Evolutionary conservation across 2,329 filamentous ascomycete genomes (phyloP).

Genomic region (Phialophora tarda): DNA sequence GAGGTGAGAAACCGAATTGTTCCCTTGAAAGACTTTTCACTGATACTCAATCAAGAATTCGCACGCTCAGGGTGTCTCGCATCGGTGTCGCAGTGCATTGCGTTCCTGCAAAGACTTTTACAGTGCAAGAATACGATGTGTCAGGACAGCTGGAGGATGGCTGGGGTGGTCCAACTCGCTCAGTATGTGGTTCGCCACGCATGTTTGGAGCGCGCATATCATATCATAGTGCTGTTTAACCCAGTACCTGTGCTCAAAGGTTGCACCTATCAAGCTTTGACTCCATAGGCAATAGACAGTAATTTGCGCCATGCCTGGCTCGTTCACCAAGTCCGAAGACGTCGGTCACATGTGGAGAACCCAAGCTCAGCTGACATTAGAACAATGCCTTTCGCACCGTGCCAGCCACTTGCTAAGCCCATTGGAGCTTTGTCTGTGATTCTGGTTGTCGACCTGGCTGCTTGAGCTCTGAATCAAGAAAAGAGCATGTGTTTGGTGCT

Average conservation of each 20-base stretch:
- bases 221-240: neutral
- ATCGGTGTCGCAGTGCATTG: neutral
- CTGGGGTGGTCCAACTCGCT: neutral
- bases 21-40: neutral
- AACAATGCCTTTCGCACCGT: neutral
- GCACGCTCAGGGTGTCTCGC: neutral
- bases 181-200: neutral
- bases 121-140: no score
- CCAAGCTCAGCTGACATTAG: neutral
- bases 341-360: neutral
- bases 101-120: no score
- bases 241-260: neutral
- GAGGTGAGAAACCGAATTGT: neutral
- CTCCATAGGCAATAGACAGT: neutral
- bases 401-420: neutral
- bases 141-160: neutral
- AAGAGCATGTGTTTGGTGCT: neutral
- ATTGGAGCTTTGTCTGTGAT: neutral
- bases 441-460: neutral
- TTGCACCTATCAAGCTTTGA: neutral
- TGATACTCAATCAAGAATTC: no score
- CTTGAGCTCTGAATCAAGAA: neutral
- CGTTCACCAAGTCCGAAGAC: no score
- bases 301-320: neutral
- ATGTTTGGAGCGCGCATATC: neutral